phyloP scores from a whole-genome alignment of 805 yeast species.

The Teunomyces cretensis region DNA sequence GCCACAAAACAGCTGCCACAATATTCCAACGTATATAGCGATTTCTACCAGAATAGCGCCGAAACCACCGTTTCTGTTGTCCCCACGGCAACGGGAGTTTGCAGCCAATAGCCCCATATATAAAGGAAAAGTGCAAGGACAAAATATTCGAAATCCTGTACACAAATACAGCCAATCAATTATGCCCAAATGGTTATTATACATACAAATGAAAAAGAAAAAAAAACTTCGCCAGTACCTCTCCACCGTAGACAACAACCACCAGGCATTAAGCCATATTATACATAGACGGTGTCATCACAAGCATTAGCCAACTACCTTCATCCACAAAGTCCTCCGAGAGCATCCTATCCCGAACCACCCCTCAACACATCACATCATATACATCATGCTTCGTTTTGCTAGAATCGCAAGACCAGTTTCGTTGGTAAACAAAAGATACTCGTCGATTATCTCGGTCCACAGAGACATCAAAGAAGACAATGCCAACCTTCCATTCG shows the following conservation, averaged over 20 bases:
- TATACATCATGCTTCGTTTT: constrained; percentile 21
- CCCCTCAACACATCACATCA: constrained; percentile 1
- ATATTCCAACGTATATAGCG: constrained; percentile 10
- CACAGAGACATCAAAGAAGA: constrained; percentile 73
- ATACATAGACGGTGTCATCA: constrained; percentile 1
- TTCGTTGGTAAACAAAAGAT: constrained; percentile 23
- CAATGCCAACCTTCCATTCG: constrained; percentile 68
- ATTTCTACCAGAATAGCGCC: constrained; percentile 6
- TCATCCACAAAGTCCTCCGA: not conserved
- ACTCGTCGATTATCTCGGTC: constrained; percentile 49
- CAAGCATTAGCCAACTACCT: not conserved
- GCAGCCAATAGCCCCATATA: not conserved
- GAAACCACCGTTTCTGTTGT: constrained; percentile 2
- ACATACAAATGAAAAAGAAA: constrained; percentile 4
- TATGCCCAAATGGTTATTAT: constrained; percentile 9
- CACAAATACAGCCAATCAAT: constrained; percentile 10
- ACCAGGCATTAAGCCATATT: not conserved
- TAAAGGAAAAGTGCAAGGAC: not conserved
- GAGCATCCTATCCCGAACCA: not conserved
- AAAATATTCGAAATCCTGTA: too few species aligned
- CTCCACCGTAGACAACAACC: constrained; percentile 1
- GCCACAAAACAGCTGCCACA: constrained; percentile 7
- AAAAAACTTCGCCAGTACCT: constrained; percentile 6
- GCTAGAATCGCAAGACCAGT: constrained; percentile 14
- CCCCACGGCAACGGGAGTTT: not conserved